Evolutionary conservation across 371 early-diverging fungal genomes (phyloP), one percentile per base, ranked within the genome.

Genomic region (Mortierella sp.): DNA sequence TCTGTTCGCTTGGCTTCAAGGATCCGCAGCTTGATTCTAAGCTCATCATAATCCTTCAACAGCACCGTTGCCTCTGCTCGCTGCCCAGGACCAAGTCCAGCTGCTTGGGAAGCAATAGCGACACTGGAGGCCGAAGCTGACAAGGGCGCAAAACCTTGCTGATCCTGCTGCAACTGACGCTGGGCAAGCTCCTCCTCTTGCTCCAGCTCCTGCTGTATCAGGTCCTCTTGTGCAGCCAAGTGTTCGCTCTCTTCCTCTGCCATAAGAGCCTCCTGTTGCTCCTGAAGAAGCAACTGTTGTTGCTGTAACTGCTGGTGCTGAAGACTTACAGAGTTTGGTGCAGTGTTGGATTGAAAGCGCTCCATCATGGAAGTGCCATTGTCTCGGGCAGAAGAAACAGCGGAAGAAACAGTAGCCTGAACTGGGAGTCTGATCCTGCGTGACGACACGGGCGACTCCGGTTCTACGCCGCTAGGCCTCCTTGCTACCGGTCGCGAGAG

Each of bases 1-100:
- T 95, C 93, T 1, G 86, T 83, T 8, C 95, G 91, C 79, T 93
- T 93, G 28, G 79, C 75, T 79, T 97, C 96, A 34, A 96, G 78
- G 41, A 92, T 85, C 50, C 86, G 87, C 31, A 95, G 82, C 73
- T 93, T 93, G 46, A 92, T 80, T n/a, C 90, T 87, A 50, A 95
- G 79, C 56, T 95, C 97, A 51, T 95, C 95, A 54, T 88, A 85
- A 43, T 95, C 92, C 72, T 89, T 89, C 47, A 87, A 28, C 1
- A 91, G 78, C 3, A 92, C 84, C 32, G 72, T 82, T 3, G 48
- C 72, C 82, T 81, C 51, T 17, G 28, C 46, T 27, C 52, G 53
- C 21, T 50, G 72, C 31, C 32, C 60, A 15, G 44, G 27, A 28
- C 39, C 47, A 31, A 46, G 31, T 34, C 39, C 41, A 23, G 37